Conservation (phyloP, 1,139 yeast species). For the Entelexis paramagnoliae region DNA sequence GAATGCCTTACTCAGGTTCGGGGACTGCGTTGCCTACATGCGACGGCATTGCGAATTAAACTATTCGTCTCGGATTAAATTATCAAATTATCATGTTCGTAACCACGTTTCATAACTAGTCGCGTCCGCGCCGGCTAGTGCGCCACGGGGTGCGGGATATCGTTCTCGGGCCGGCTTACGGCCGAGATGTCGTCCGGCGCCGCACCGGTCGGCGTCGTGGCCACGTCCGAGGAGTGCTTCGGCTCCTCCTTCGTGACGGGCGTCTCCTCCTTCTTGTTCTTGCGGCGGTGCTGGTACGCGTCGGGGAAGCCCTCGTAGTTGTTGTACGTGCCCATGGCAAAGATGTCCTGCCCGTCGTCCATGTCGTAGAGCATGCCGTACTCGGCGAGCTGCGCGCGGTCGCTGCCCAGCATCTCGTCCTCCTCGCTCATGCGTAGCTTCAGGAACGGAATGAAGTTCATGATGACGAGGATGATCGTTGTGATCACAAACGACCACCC, state of each 20-base stretch:
- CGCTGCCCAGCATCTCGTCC: conserved; percentile 85
- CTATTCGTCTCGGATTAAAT: too few species aligned
- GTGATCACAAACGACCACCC: conserved; percentile 78
- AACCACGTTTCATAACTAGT: neutral
- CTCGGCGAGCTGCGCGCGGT: conserved; percentile 79
- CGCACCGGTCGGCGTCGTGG: neutral
- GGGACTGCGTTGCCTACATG: too few species aligned
- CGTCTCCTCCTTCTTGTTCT: neutral
- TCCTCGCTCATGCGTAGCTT: conserved; percentile 79
- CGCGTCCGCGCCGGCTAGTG: too few species aligned
- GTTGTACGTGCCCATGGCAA: conserved; percentile 21
- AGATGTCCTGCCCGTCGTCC: conserved; percentile 15
- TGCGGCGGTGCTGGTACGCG: conserved; percentile 16
- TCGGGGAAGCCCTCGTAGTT: conserved; percentile 19
- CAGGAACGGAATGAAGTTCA: conserved; percentile 70
- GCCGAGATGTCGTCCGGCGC: neutral
- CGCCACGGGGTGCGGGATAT: conserved; percentile 5
- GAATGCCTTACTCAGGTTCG: too few species aligned
- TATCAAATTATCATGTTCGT: neutral
- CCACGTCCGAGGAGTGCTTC: neutral
- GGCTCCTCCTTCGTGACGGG: neutral
- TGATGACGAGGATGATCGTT: conserved; percentile 51
- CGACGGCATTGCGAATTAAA: too few species aligned
- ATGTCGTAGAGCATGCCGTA: conserved; percentile 24
- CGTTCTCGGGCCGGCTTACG: neutral